Conservation (phyloP, 2,329 filamentous ascomycete species). For the Fusarium sp. region DNA sequence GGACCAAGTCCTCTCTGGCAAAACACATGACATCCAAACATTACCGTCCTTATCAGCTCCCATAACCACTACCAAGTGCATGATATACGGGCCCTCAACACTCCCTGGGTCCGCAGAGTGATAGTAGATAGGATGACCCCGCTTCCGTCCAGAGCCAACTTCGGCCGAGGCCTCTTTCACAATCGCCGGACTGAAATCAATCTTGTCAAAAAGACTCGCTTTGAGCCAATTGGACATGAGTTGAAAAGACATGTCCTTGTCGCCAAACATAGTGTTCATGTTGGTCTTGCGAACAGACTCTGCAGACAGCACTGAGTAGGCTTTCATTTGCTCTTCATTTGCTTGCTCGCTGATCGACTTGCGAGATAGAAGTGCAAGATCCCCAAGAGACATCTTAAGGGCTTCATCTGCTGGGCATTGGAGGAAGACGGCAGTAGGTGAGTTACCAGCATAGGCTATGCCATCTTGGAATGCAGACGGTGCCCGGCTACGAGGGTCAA, state of each 20-base stretch:
- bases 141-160: not conserved
- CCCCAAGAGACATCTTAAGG: slow-evolving; percentile 13
- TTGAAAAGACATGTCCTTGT: slow-evolving; percentile 22
- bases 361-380: slow-evolving; percentile 28
- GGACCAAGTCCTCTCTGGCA: slow-evolving; percentile 22
- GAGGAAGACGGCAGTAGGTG: slow-evolving; percentile 16
- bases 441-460: slow-evolving; percentile 24
- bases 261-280: slow-evolving; percentile 21
- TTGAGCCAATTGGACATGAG: slow-evolving; percentile 41
- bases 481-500: slow-evolving; percentile 23
- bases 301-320: not conserved
- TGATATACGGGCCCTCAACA: slow-evolving; percentile 23
- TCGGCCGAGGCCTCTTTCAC: not conserved
- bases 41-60: slow-evolving; percentile 21
- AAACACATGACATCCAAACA: slow-evolving; percentile 24
- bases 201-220: slow-evolving; percentile 17
- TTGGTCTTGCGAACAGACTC: slow-evolving; percentile 25
- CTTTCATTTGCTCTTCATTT: slow-evolving; percentile 37
- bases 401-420: slow-evolving; percentile 4
- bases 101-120: slow-evolving; percentile 26
- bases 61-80: slow-evolving; percentile 23
- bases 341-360: slow-evolving; percentile 24
- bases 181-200: slow-evolving; percentile 32
- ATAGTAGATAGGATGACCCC: slow-evolving; percentile 28
- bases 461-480: slow-evolving; percentile 9